Conservation (phyloP, 1,284 basidiomycete genomes). For the Heterobasidion occidentale region DNA sequence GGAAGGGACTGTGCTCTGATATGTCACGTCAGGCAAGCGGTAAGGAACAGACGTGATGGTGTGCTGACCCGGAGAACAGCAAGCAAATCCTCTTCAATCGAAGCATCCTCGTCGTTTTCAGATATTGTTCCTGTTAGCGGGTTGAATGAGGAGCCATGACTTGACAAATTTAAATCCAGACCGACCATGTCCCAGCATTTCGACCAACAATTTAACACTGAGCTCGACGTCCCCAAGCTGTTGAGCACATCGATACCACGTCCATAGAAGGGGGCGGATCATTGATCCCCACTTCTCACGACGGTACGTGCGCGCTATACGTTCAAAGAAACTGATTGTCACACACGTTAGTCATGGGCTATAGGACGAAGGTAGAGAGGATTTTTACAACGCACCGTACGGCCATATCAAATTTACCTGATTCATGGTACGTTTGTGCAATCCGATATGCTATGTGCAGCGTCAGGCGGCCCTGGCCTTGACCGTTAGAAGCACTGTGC, state of each 20-base stretch:
- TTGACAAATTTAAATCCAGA: not conserved
- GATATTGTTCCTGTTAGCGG: conserved; percentile 16
- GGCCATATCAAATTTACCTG: conserved; percentile 77
- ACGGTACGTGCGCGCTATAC: conserved; percentile 80
- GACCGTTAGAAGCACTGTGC: conserved; percentile 35
- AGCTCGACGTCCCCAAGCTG: conserved; percentile 69
- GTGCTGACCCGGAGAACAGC: conserved; percentile 57
- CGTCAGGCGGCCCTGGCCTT: conserved; percentile 64
- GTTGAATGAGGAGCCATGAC: not conserved
- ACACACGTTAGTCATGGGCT: not conserved
- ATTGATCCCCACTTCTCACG: conserved; percentile 71
- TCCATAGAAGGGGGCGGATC: conserved; percentile 60
- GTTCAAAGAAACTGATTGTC: conserved; percentile 70
- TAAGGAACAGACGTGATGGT: not conserved
- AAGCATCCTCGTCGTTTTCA: conserved; percentile 36
- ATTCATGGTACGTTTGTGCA: conserved; percentile 73
- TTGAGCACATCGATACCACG: conserved; percentile 78
- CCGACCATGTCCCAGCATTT: conserved; percentile 73
- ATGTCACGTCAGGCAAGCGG: not conserved
- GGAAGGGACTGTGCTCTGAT: conserved; percentile 61
- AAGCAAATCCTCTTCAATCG: conserved; percentile 57
- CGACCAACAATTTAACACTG: conserved; percentile 66
- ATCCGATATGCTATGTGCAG: conserved; percentile 83
- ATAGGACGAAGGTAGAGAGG: not conserved
- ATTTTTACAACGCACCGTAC: conserved; percentile 44